Conservation (phyloP, 345 rosid species). For the Ceriops tagal region DNA sequence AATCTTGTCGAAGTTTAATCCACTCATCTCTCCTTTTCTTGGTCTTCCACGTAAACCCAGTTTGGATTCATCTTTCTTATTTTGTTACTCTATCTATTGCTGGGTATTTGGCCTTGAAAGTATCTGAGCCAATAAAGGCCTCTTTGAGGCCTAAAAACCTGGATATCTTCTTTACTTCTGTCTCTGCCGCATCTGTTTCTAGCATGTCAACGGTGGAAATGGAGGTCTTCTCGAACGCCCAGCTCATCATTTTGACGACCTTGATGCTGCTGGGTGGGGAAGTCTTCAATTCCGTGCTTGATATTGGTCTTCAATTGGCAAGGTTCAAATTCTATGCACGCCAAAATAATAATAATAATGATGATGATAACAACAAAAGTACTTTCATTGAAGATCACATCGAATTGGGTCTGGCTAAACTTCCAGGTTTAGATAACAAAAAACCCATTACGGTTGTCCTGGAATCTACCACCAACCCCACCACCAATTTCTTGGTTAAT, state of each 20-base stretch:
- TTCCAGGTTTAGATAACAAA: background rate
- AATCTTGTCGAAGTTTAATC: background rate
- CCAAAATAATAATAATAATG: background rate
- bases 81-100: slow-evolving; percentile 4
- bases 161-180: slow-evolving; percentile 69
- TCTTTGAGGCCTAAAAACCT: slow-evolving; percentile 31
- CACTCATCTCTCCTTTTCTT: background rate
- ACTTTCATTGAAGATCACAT: background rate
- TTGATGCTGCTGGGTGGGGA: slow-evolving; percentile 57
- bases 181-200: slow-evolving; percentile 58
- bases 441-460: too few species aligned
- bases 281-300: slow-evolving; percentile 45
- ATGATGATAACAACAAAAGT: background rate
- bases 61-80: slow-evolving; percentile 13
- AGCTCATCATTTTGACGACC: slow-evolving; percentile 49
- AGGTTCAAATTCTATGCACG: background rate
- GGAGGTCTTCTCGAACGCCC: slow-evolving; percentile 72
- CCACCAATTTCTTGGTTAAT: too few species aligned
- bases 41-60: slow-evolving; percentile 3
- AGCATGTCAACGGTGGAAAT: slow-evolving; percentile 78
- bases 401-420: slow-evolving; percentile 5
- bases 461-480: too few species aligned
- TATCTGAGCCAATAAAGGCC: slow-evolving; percentile 26
- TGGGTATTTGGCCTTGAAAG: slow-evolving; percentile 7
- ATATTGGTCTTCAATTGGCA: slow-evolving; percentile 14